Base-by-base conservation (phyloP, 2,329 filamentous ascomycete genomes). In the Cadophora sp. region DNA sequence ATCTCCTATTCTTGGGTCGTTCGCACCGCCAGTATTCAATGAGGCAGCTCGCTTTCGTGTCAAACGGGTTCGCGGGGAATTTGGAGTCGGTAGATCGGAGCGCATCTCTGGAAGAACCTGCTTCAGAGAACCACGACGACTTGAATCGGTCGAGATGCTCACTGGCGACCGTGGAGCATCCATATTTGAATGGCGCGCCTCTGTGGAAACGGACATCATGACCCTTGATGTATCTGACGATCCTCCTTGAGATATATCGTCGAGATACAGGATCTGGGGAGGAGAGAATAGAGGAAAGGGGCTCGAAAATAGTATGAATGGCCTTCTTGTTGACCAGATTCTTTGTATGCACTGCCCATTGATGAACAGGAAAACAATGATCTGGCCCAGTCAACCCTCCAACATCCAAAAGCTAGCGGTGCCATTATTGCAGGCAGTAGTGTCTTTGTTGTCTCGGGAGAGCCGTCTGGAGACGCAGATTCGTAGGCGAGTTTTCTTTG, bases 361-460 rank as follows among this genome's bases (percentile, higher is more conserved):
- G 71, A 76, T 73, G 66, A 66, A 66, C 56, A 71, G 71, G 66
- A 73, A 73, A 75, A 77, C 76, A 77, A 77, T 77, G 74, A 74
- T 74, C 67, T 71, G 72, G 67, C 72, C 50, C 68, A 66, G 68
- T 73, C 68, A 72, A 73, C 64, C 64, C 66, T 59, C 65, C 69
- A 72, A 68, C 69, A 59, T 60, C 62, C 68, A 75, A 64, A 62
- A 71, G 37, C 64, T 71, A 59, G 72, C 68, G 71, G 71, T 64
- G 67, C 73, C 72, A 77, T 77, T 75, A 75, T 75, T 74, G 69
- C 67, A 72, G 71, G 67, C 67, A 37, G 65, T 68, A 69, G 68
- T 73, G 71, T 69, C 74, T 76, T 77, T 77, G 75, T 77, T 76
- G 76, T 77, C 76, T 77, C 76, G 75, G 76, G 74, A 77, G 69